Base-by-base conservation (phyloP, 208 protist species). In the Entamoeba dispar region DNA sequence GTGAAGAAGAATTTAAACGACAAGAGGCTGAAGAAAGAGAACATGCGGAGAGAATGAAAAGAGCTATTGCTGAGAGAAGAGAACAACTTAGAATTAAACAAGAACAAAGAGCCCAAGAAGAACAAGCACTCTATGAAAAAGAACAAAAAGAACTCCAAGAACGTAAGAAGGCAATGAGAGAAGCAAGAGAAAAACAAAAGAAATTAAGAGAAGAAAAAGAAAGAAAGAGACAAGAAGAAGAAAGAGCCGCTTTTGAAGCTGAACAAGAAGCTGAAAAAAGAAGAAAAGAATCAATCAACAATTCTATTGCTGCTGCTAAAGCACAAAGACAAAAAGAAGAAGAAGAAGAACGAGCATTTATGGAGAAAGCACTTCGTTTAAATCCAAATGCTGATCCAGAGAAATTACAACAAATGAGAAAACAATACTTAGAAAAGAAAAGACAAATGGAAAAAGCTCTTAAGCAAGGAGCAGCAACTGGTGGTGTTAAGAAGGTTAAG, bases 81-180 rank as follows among this genome's bases (percentile, higher is more conserved):
- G 55, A 69, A 27, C 17, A 69, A 69, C 55, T 94, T 93, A 38
- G 95, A 97, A n/a, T 91, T 95, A 55, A 93, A 97, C 49, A 95
- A 97, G 92, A 92, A 96, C 92, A 93, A 92, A 38, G 93, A 95
- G 17, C 49, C 92, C 27, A 73, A 92, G 5, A 94, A 95, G 50
- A 14, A 69, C 55, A 69, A 69, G 55, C 12, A 69, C 55, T 27
- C 1, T 69, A 69, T 22, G 55, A 69, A 22, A 69, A 69, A 22
- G 55, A 69, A 69, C 17, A 69, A 69, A 69, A 22, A 69, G 55
- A 69, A 69, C 55, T 69, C 22, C 55, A 27, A 27, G 55, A 69
- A 69, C 55, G 55, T 69, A 69, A 69, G 55, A 22, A 69, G 55
- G 22, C 12, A 22, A 69, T 69, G 55, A 69, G 22, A 69, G 17